Conservation (phyloP, 1,284 basidiomycete species). For the Thelephora terrestris region DNA sequence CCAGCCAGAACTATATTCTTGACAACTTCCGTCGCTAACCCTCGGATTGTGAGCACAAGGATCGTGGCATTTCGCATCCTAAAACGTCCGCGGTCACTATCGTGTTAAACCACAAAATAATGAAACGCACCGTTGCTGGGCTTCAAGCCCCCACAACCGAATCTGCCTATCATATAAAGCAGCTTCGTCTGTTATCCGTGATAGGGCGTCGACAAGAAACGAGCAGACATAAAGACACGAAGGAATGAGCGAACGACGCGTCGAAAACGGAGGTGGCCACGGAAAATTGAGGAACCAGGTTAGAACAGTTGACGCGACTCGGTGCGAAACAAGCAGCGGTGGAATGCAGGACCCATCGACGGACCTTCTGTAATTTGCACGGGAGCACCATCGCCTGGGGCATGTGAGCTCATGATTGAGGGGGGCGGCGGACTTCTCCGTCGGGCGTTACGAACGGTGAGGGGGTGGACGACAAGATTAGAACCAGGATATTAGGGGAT, state of each 20-base stretch:
- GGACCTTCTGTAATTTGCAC: conserved; percentile 35
- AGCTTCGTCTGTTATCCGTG: conserved; percentile 51
- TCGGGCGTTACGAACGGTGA: too few species aligned
- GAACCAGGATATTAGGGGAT: too few species aligned
- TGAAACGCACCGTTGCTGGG: conserved; percentile 75
- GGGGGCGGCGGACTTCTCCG: too few species aligned
- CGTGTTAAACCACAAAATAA: conserved; percentile 3
- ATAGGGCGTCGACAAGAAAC: conserved; percentile 5
- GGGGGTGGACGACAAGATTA: too few species aligned
- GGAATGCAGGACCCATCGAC: conserved; percentile 3
- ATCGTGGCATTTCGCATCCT: conserved; percentile 95
- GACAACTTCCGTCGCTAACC: conserved; percentile 89
- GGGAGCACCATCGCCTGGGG: conserved; percentile 17
- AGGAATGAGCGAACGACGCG: conserved; percentile 1
- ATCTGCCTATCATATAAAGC: conserved; percentile 95
- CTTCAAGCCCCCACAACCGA: conserved; percentile 94
- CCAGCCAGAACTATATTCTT: conserved; percentile 88
- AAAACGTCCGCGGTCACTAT: conserved; percentile 6
- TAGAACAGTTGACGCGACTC: background rate
- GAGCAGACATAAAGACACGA: background rate
- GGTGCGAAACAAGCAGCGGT: background rate
- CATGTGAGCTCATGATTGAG: too few species aligned
- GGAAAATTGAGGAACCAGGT: background rate
- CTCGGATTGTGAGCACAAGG: conserved; percentile 72
- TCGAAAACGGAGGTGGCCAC: background rate